phyloP scores from a whole-genome alignment of 352 stramenopile species.

The Phytopythium ostracodes region DNA sequence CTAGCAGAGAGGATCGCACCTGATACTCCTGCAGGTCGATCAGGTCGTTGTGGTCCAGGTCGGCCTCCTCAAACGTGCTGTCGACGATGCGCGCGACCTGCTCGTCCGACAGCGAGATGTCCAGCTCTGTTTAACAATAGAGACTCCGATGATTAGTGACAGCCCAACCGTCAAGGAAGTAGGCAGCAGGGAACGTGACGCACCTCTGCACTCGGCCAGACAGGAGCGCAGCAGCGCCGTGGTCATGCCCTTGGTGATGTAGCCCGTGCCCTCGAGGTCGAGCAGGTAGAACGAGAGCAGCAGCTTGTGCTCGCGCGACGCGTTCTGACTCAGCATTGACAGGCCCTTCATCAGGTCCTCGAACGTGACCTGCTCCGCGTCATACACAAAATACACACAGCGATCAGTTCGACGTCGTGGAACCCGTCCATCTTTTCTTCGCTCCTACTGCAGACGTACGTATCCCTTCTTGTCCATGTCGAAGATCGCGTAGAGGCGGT shows the following conservation, averaged over 20 bases:
- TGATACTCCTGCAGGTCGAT: constrained; percentile 83
- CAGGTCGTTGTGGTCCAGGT: constrained; percentile 69
- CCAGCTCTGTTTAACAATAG: constrained; percentile 44
- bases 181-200: constrained; percentile 2
- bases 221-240: constrained; percentile 80
- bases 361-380: constrained; percentile 59
- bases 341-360: constrained; percentile 79
- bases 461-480: constrained; percentile 74
- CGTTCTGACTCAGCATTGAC: constrained; percentile 81
- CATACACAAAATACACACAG: neutral
- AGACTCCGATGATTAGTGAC: constrained; percentile 4
- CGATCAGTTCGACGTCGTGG: neutral
- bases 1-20: constrained; percentile 17
- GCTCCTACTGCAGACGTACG: constrained; percentile 19
- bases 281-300: constrained; percentile 84
- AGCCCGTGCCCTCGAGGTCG: constrained; percentile 71
- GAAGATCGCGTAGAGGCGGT: constrained; percentile 85
- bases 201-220: constrained; percentile 81
- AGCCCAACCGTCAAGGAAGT: neutral
- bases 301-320: constrained; percentile 83
- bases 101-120: constrained; percentile 72
- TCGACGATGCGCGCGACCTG: constrained; percentile 79
- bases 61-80: constrained; percentile 80
- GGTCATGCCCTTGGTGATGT: constrained; percentile 82
- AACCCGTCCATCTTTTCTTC: neutral